A percentile compares a stretch with the other conserved stretches of the same genome.
phyloP scores from a whole-genome alignment of 306 rosid genomes.

The Dryas octopetala region DNA sequence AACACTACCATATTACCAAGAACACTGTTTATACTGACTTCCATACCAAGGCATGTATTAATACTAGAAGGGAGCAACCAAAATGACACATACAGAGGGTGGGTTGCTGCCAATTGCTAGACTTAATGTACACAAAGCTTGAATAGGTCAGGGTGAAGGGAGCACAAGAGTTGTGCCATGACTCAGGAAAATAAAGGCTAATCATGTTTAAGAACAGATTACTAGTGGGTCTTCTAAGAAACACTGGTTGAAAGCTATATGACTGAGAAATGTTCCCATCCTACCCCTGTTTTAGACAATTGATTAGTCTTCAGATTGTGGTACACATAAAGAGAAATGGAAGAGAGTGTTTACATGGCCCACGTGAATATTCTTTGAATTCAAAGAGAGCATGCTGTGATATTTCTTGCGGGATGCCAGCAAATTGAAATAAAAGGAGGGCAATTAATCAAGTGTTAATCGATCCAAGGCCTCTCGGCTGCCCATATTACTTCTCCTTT shows the following conservation, averaged over 20 bases:
- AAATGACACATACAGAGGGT: conserved; percentile 54
- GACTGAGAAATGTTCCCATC: background rate
- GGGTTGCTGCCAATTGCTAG: conserved; percentile 74
- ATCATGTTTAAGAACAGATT: background rate
- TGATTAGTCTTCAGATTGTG: background rate
- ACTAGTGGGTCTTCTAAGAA: background rate
- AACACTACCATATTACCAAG: conserved; percentile 21
- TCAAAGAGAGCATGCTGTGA: too few relatives aligned
- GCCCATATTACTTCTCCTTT: too few relatives aligned
- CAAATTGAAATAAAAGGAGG: too few relatives aligned
- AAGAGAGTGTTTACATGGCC: background rate
- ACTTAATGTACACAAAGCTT: too few relatives aligned
- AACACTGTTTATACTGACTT: conserved; percentile 13
- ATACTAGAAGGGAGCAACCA: background rate
- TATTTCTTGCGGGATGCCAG: too few relatives aligned
- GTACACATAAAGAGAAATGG: background rate
- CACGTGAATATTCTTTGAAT: too few relatives aligned
- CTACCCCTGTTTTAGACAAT: background rate
- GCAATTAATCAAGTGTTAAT: too few relatives aligned
- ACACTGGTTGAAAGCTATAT: background rate
- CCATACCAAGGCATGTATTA: background rate
- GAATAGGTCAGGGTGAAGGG: background rate
- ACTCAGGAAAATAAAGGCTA: background rate
- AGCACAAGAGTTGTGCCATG: background rate
- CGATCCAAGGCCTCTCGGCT: too few relatives aligned